A percentile compares a stretch with the other conserved stretches of the same genome.
Evolutionary conservation across 257 asterid species (phyloP).

Genomic region (Schizonepeta tenuifolia): DNA sequence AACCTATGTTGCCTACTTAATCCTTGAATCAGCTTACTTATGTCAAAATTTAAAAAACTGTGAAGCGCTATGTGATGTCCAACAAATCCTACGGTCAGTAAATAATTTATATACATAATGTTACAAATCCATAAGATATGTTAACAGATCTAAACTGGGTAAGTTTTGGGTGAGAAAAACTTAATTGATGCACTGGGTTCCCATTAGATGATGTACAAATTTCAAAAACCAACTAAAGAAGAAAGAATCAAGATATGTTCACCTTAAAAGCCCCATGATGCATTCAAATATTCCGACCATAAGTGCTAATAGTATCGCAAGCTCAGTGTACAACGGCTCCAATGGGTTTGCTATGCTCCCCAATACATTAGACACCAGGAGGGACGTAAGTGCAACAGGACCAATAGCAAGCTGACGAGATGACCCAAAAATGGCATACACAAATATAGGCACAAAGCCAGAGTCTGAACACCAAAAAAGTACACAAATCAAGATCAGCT

Average conservation of each 20-base stretch:
- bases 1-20: conserved; percentile 23
- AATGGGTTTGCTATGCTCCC: conserved; percentile 82
- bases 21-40: conserved; percentile 17
- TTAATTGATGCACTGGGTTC: conserved; percentile 22
- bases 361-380: conserved; percentile 91
- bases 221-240: conserved; percentile 27
- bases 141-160: not conserved
- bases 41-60: conserved; percentile 21
- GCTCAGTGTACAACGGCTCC: conserved; percentile 86
- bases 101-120: conserved; percentile 1
- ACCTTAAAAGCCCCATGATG: conserved; percentile 94
- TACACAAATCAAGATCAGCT: conserved; percentile 16
- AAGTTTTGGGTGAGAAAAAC: not conserved
- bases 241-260: conserved; percentile 33
- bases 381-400: conserved; percentile 96
- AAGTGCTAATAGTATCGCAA: conserved; percentile 89
- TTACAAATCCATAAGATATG: not conserved
- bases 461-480: conserved; percentile 64
- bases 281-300: conserved; percentile 97
- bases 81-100: conserved; percentile 1
- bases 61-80: conserved; percentile 10
- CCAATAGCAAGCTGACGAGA: conserved; percentile 99
- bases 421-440: conserved; percentile 91
- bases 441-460: conserved; percentile 95
- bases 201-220: not conserved